phyloP scores from a whole-genome alignment of 140 eudicot species.

The Senecio squalidus region DNA sequence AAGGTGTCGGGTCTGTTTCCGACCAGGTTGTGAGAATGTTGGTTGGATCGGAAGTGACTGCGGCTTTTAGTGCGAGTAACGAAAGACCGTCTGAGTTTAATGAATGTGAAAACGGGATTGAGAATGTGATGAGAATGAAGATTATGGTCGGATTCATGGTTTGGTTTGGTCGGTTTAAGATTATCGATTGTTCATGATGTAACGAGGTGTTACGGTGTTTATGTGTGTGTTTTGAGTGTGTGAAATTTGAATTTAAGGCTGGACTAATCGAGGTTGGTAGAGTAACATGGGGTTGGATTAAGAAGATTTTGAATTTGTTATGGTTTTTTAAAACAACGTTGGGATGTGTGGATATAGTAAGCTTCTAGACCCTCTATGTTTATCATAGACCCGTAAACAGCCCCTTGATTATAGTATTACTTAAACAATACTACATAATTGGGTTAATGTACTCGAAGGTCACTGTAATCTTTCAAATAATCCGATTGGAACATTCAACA shows the following conservation, averaged over 20 bases:
- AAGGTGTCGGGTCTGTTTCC: constrained; percentile 60
- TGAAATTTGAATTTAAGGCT: constrained; percentile 30
- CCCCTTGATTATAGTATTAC: not conserved
- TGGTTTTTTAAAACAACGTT: constrained; percentile 16
- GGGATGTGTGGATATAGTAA: constrained; percentile 22
- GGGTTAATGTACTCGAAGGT: too few species aligned
- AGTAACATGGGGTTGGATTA: constrained; percentile 30
- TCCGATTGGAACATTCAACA: too few species aligned
- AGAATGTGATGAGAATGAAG: constrained; percentile 13
- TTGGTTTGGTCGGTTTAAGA: not conserved
- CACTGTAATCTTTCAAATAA: too few species aligned
- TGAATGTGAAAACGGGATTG: constrained; percentile 19
- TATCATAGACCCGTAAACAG: not conserved
- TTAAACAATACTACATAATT: too few species aligned
- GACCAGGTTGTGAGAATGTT: constrained; percentile 52
- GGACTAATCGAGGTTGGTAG: constrained; percentile 41
- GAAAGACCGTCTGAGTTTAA: constrained; percentile 87
- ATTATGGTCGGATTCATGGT: constrained; percentile 17
- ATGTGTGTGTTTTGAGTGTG: not conserved
- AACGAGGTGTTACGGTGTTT: constrained; percentile 40
- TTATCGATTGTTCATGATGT: constrained; percentile 16
- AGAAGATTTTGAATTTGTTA: constrained; percentile 21
- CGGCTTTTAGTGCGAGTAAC: constrained; percentile 82
- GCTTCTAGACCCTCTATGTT: constrained; percentile 7
- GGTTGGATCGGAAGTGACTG: constrained; percentile 67